Conservation (phyloP, 768 basidiomycete species). For the Paxillus rubicundulus region DNA sequence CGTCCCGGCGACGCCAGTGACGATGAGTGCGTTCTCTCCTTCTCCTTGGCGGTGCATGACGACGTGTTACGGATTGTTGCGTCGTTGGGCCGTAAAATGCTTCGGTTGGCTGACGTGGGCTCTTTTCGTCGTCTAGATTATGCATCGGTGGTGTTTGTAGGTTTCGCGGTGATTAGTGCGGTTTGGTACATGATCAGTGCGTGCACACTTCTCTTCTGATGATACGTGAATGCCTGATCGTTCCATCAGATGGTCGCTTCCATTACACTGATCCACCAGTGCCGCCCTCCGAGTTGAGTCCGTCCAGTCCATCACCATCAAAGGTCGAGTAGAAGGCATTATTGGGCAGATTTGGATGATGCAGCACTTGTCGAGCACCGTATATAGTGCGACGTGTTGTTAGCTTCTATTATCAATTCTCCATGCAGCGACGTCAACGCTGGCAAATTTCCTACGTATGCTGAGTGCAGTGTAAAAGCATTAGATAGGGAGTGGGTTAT, state of each 20-base stretch:
- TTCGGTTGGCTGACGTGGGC: too few species aligned
- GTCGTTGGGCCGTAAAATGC: background rate
- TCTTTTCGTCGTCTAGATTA: conserved; percentile 43
- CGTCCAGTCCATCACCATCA: background rate
- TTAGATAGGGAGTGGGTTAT: conserved; percentile 14
- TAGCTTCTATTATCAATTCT: background rate
- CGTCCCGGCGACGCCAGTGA: conserved; percentile 48
- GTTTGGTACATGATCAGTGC: conserved; percentile 59
- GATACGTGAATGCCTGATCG: background rate
- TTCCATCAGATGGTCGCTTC: conserved; percentile 38
- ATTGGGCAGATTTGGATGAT: too few species aligned
- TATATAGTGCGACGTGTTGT: too few species aligned
- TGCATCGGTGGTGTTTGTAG: conserved; percentile 65
- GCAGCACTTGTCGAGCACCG: too few species aligned
- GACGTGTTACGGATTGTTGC: too few species aligned
- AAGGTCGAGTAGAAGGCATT: conserved; percentile 7
- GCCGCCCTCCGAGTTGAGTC: conserved; percentile 14
- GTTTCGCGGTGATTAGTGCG: conserved; percentile 55
- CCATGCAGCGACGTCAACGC: background rate
- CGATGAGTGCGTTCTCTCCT: conserved; percentile 44
- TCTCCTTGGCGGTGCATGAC: background rate
- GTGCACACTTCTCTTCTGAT: conserved; percentile 19
- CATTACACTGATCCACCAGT: conserved; percentile 46
- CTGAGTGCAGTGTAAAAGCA: background rate
- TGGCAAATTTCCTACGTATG: background rate